Base-by-base conservation (phyloP, 805 yeast species). In the Candida quercuum region DNA sequence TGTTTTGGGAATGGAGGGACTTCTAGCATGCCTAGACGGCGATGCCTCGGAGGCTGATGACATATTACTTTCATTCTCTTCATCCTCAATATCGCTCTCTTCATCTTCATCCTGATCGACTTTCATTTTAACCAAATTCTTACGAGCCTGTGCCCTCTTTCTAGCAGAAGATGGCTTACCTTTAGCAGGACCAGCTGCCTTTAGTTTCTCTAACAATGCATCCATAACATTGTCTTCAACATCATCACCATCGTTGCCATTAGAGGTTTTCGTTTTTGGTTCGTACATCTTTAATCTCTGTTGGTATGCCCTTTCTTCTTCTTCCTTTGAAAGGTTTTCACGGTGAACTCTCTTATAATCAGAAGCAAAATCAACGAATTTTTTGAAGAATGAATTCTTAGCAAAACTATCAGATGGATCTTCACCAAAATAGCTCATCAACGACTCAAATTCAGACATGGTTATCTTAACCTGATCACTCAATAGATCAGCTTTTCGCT, bases 91-190 rank as follows among this genome's bases (percentile, higher is more conserved):
- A 26, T 31, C 47, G 14, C 39, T 51, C 21, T 38, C 43, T 31
- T 31, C 36, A 8, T 45, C 52, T 15, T 40, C 56, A n/a, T 32
- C 48, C 14, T 38, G 41, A 6, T 41, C 44, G 6, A 52, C 51
- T 34, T 58, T 54, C 28, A 60, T 60, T 29, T 71, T 75, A 41
- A 71, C 49, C 48, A 78, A 58, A 36, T 79, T 81, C 52, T 72
- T 78, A 46, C 88, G 74, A 39, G 86, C 82, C 48, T 80, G 67
- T 1, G 91, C 95, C 37, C 93, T 69, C 50, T 86, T 77, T 50
- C 95, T 69, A 0, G 95, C 94, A 4, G 87, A 75, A 2, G 86
- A 67, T 1, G 93, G 76, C 44, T 88, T 93, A 6, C 86, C 78
- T 43, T 78, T 77, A 5, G 78, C 63, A 10, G 93, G 85, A 1